Percentiles rank a stretch among this genome's conserved stretches.
phyloP scores from a whole-genome alignment of 1,284 basidiomycete species.

The Moniliophthora roreri region DNA sequence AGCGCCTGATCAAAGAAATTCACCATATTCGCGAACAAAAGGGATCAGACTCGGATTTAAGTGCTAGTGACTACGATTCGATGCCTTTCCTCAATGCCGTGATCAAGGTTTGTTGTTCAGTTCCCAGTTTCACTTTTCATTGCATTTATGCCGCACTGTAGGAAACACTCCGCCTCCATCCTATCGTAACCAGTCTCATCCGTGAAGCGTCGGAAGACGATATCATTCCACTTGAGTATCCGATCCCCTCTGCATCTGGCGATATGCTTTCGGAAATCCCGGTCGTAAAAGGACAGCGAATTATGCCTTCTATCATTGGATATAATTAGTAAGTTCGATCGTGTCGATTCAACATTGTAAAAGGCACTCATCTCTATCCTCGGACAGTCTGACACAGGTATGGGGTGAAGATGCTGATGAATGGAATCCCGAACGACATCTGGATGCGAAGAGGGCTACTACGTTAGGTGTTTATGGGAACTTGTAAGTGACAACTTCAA shows the following conservation, averaged over 20 bases:
- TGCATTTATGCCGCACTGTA: background rate
- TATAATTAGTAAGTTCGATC: constrained; percentile 18
- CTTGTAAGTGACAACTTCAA: constrained; percentile 10
- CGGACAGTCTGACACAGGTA: constrained; percentile 8
- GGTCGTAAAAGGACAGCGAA: constrained; percentile 16
- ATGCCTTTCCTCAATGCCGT: constrained; percentile 23
- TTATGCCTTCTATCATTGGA: constrained; percentile 12
- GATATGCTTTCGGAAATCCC: constrained; percentile 15
- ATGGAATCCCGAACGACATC: constrained; percentile 19
- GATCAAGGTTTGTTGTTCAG: constrained; percentile 19
- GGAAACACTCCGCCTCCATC: constrained; percentile 21
- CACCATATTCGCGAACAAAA: constrained; percentile 14
- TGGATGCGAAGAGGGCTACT: constrained; percentile 6
- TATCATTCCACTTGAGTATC: constrained; percentile 18
- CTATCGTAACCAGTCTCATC: constrained; percentile 15
- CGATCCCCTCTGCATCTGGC: constrained; percentile 14
- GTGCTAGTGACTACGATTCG: constrained; percentile 26
- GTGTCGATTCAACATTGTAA: background rate
- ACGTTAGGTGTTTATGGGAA: constrained; percentile 17
- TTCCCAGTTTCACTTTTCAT: background rate
- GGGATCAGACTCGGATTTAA: constrained; percentile 17
- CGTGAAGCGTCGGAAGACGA: constrained; percentile 17
- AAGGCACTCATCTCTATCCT: background rate
- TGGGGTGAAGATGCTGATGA: constrained; percentile 17
- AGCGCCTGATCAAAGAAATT: constrained; percentile 24